Percentiles rank a stretch among this genome's conserved stretches.
Conservation (phyloP, 2,329 filamentous ascomycete genomes). For the Colletotrichum eleusines region DNA sequence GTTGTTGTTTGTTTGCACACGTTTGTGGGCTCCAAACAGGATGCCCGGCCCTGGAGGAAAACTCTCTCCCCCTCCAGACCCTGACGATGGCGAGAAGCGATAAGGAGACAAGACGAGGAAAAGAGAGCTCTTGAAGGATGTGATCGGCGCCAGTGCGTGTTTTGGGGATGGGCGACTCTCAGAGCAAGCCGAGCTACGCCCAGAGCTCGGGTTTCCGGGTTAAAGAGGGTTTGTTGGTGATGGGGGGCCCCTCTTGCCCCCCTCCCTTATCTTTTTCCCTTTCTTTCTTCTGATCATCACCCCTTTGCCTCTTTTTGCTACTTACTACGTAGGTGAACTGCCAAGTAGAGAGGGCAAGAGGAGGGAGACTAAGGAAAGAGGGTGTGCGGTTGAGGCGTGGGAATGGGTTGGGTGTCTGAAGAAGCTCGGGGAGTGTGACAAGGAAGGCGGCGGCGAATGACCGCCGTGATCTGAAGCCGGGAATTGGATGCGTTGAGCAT, state of each 20-base stretch:
- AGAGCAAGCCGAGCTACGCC: background rate
- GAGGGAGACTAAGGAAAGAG: too few relatives aligned
- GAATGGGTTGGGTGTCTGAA: background rate
- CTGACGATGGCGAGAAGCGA: background rate
- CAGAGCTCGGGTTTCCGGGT: conserved; percentile 17
- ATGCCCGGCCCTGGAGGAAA: background rate
- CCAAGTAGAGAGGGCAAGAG: too few relatives aligned
- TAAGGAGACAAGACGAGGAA: background rate
- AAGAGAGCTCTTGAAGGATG: background rate
- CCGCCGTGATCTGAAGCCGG: background rate
- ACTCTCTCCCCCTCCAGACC: background rate
- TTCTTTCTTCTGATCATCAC: background rate
- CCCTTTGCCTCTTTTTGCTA: background rate
- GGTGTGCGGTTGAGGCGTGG: background rate
- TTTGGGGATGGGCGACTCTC: background rate
- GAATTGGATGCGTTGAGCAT: background rate
- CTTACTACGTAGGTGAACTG: background rate
- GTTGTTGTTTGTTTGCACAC: too few relatives aligned
- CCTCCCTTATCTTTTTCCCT: too few relatives aligned
- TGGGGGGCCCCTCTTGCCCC: background rate
- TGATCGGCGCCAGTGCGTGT: background rate
- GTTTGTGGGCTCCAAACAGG: background rate
- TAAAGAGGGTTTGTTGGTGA: background rate
- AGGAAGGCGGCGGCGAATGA: background rate
- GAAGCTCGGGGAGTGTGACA: background rate